Evolutionary conservation across 2,329 filamentous ascomycete genomes (phyloP).

Genomic region (Ophiostoma triangulosporum): DNA sequence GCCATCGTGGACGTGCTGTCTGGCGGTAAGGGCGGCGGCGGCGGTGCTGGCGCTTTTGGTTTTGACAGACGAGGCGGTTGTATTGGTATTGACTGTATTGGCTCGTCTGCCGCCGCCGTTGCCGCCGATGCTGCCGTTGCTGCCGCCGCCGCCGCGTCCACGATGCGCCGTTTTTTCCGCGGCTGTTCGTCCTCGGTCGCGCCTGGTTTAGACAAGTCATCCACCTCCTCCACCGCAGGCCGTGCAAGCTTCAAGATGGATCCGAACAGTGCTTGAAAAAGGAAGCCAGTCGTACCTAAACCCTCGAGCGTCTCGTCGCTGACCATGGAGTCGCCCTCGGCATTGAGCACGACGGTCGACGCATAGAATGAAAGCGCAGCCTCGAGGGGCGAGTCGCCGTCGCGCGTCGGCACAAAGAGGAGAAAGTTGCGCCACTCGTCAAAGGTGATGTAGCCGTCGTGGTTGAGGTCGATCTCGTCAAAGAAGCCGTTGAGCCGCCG

Average conservation of each 20-base stretch:
- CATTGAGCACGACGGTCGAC: constrained; percentile 74
- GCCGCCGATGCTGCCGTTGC: not conserved
- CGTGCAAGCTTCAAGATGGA: constrained; percentile 55
- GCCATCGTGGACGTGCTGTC: not conserved
- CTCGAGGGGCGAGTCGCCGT: constrained; percentile 56
- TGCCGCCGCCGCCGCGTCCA: not conserved
- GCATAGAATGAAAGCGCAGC: constrained; percentile 85
- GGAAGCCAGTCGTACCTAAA: constrained; percentile 72
- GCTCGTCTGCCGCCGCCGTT: not conserved
- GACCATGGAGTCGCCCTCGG: constrained; percentile 87
- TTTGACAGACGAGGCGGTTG: not conserved
- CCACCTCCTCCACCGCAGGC: constrained; percentile 13
- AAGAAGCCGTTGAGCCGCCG: constrained; percentile 78
- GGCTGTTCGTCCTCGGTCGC: not conserved
- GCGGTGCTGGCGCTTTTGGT: constrained; percentile 2
- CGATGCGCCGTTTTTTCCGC: not conserved
- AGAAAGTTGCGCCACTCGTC: constrained; percentile 96
- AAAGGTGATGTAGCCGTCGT: constrained; percentile 78
- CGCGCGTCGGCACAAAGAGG: constrained; percentile 63
- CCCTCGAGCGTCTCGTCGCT: constrained; percentile 84
- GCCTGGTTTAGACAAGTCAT: too few relatives aligned
- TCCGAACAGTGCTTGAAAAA: constrained; percentile 63
- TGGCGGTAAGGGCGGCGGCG: constrained; percentile 10
- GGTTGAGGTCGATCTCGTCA: constrained; percentile 74
- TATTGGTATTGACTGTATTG: not conserved